Base-by-base conservation (phyloP, 768 basidiomycete genomes). In the Clathrus columnatus region DNA sequence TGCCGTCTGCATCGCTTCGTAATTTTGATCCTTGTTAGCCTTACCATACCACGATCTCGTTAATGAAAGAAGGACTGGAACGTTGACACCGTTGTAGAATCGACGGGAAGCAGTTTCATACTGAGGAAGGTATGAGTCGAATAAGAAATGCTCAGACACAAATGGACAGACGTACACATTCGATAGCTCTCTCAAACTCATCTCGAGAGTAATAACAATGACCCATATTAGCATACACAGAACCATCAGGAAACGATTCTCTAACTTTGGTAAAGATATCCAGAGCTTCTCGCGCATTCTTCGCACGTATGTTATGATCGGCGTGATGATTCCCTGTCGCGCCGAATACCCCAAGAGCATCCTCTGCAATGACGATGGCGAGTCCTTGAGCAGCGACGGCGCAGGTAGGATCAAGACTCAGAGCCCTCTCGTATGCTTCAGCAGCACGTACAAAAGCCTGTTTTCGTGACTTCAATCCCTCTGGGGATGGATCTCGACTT, bases 1-100 rank as follows among this genome's bases (percentile, higher is more conserved):
- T 0, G 95, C 91, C n/a, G 80, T 83, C 58, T 79, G 80, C 84
- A 97, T 91, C 0, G 86, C 82, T 0, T 72, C 61, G 62, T 85
- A 91, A 28, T 84, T 89, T 62, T 90, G 86, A 57, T 96, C 91
- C 62, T 89, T 88, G 67, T 81, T 88, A 1, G 91, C 93, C 67
- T 95, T 95, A 7, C 91, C 83, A 65, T 94, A 97, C 87, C 91
- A 95, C 6, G 93, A 84, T 52, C 95, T 81, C 58, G 92, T 87
- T 2, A 98, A 75, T 68, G 91, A 97, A 32, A 93, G 73, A 14
- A 97, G 69, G 1, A 86, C 81, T 0, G 90, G 69, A 16, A 85
- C 78, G 59, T 91, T 86, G 30, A 87, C 83, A 16, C 83, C 81
- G 23, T 76, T 67, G 63, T 88, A 87, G 63, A 87, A 87, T 55